phyloP scores from a whole-genome alignment of 148 eudicot genomes.

The Tetragonia tetragonoides region DNA sequence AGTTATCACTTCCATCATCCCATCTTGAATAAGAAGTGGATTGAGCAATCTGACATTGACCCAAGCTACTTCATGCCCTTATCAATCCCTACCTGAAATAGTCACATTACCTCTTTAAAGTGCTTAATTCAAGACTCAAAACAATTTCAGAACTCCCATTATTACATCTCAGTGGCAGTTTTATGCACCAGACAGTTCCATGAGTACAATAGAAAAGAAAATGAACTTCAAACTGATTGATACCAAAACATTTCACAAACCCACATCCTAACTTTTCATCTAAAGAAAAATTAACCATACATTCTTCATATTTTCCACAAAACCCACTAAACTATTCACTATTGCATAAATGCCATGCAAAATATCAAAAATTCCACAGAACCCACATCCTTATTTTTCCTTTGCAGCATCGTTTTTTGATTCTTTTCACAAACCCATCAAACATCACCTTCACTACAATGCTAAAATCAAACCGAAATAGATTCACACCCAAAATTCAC shows the following conservation, averaged over 20 bases:
- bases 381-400: background rate
- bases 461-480: background rate
- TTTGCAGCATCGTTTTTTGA: background rate
- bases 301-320: background rate
- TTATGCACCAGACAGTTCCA: background rate
- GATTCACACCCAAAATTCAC: background rate
- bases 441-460: too few species aligned
- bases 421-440: background rate
- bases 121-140: background rate
- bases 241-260: background rate
- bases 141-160: background rate
- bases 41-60: background rate
- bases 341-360: background rate
- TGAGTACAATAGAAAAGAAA: background rate
- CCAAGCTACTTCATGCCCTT: background rate
- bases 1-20: background rate
- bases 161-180: background rate
- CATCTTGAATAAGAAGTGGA: background rate
- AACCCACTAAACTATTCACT: background rate
- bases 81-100: background rate
- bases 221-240: background rate
- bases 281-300: background rate
- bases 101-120: background rate
- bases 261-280: background rate
- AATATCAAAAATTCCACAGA: slow-evolving; percentile 2